Evolutionary conservation across 768 basidiomycete species (phyloP), one percentile per base, ranked within the genome.

Genomic region (Dacryopinax spathularia): DNA sequence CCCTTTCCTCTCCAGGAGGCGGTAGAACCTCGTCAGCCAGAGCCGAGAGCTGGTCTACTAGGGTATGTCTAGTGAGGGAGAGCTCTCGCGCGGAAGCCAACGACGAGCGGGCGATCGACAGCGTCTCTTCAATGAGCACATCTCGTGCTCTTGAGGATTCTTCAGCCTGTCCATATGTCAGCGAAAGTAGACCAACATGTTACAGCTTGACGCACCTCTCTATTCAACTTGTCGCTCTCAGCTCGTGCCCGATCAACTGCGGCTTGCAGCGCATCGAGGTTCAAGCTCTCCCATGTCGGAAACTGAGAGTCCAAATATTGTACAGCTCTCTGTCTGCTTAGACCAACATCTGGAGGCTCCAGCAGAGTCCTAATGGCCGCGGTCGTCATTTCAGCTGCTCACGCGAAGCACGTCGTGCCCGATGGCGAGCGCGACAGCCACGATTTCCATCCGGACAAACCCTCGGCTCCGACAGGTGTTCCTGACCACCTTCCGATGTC

Each of bases 11-110:
- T 12, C 77, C 76, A 31, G 82, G 67, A 1, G 81, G 77, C 1
- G 86, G 86, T 59, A 83, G 77, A 39, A 95, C 77, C 61, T 86
- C 82, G 60, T 78, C 75, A 3, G 83, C 82, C 31, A 95, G 75
- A 64, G 81, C 81, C 13, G 84, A 76, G 12, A 94, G 77, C 71
- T 92, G 87, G 70, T 95, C 91, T 16, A 83, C 81, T 20, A 94
- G 75, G 1, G 81, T 82, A 73, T 91, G 88, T 27, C 91, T 80
- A 34, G 86, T 74, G n/a, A 88, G 77, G 0, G 89, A 84, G 37
- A 91, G 76, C 63, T 86, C 84, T 69, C 89, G 85, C 0, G 88
- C 88, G 9, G 82, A 79, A 61, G 79, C 76, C 34, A 89, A 75
- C 34, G 85, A 77, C 25, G 73, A 71, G 61, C 81, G 72, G 1